Evolutionary conservation across 495 filamentous ascomycete species (phyloP).

Genomic region (Penicillium robsamsonii): DNA sequence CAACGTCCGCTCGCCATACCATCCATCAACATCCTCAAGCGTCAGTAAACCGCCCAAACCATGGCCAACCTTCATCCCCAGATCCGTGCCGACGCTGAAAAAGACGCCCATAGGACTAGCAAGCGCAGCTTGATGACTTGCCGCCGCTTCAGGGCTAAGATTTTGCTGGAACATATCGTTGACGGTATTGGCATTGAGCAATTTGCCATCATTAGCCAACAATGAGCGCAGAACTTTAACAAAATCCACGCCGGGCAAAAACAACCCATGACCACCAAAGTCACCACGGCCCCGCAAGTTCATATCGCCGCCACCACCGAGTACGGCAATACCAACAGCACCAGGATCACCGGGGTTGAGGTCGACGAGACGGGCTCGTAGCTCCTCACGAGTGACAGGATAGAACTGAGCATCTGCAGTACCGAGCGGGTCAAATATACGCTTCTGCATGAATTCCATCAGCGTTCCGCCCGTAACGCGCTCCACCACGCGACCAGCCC

Average conservation of each 20-base stretch:
- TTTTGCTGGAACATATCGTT: slow-evolving; percentile 54
- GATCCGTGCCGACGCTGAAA: slow-evolving; percentile 29
- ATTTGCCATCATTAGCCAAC: slow-evolving; percentile 42
- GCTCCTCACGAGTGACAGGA: slow-evolving; percentile 32
- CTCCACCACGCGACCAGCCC: slow-evolving; percentile 48
- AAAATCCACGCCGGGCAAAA: slow-evolving; percentile 45
- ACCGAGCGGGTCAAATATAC: slow-evolving; percentile 47
- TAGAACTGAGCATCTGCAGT: slow-evolving; percentile 43
- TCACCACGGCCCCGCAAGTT: slow-evolving; percentile 31
- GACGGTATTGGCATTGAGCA: slow-evolving; percentile 43
- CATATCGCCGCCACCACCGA: slow-evolving; percentile 25
- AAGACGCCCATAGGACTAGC: slow-evolving; percentile 23
- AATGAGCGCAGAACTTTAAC: slow-evolving; percentile 50
- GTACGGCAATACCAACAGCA: slow-evolving; percentile 23
- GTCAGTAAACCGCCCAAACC: slow-evolving; percentile 31
- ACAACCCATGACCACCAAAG: slow-evolving; percentile 55
- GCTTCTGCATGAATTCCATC: slow-evolving; percentile 43
- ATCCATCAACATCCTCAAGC: slow-evolving; percentile 34
- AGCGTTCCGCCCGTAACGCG: slow-evolving; percentile 37
- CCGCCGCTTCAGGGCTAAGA: slow-evolving; percentile 29
- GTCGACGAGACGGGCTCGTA: slow-evolving; percentile 35
- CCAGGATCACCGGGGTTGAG: slow-evolving; percentile 31
- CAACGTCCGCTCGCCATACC: slow-evolving; percentile 41
- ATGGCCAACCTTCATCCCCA: slow-evolving; percentile 23
- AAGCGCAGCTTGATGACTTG: slow-evolving; percentile 19